Base-by-base conservation (phyloP, 441 rosid species). In the Erysimum cheiri region DNA sequence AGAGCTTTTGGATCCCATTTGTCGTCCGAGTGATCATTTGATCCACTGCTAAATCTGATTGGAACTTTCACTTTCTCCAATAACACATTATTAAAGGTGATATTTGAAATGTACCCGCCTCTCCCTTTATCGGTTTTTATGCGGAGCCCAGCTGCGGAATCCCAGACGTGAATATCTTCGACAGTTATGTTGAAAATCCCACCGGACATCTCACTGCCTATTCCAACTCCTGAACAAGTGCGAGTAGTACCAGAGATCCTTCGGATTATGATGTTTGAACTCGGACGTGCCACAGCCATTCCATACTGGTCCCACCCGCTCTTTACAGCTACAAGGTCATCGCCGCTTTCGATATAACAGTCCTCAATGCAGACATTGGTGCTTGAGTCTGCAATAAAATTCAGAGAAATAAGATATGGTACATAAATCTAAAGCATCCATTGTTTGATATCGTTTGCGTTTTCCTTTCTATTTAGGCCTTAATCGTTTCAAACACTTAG, bases 261-360 rank as follows among this genome's bases (percentile, higher is more conserved):
- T 80, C 91, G 77, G 47, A 94, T 76, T 28, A 81, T 39, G 39
- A 94, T 88, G 79, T 92, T 88, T 11, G 89, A 85, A 77, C 99
- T 94, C 2, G 99, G 96, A 22, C 80, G 93, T 8, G 88, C 97
- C 87, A 85, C 77, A 29, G 72, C 64, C 60, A 94, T 87, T 28
- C 99, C 99, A 59, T 87, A 92, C n/a, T 94, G 96, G 78, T 94
- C 98, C 99, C 99, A 94, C 1, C 99, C 97, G 60, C 99, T 94
- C 67, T 94, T 94, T 61, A 94, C 85, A 0, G 98, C 99, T 33
- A 94, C 86, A 72, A 94, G 98, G 81, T 92, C 99, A 72, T 94
- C 97, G 3, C 98, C 99, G 2, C 98, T 94, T 78, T 90, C 94
- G 1, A 94, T 85, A 73, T 92, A 94, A 78, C 96, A 86, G 76